phyloP scores from a whole-genome alignment of 495 filamentous ascomycete species.

The Penicillium manginii region DNA sequence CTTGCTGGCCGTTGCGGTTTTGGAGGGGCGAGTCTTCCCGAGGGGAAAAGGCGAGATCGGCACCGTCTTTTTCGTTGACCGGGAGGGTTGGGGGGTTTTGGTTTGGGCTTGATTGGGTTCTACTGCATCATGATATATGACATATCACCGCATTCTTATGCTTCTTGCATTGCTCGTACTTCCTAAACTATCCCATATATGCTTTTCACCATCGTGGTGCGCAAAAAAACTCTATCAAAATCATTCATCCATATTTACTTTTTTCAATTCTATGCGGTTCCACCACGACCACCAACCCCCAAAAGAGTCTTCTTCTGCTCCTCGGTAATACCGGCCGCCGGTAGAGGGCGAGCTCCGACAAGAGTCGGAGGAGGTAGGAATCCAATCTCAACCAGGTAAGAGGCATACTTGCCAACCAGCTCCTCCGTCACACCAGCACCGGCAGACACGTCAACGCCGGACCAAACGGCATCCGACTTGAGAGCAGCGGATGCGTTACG shows the following conservation, averaged over 20 bases:
- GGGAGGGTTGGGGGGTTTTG: neutral
- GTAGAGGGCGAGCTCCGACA: conserved; percentile 49
- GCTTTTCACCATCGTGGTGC: conserved; percentile 6
- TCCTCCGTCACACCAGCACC: conserved; percentile 69
- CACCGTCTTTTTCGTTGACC: conserved; percentile 4
- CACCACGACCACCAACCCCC: conserved; percentile 54
- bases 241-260: conserved; percentile 1
- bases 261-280: conserved; percentile 26
- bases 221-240: conserved; percentile 9
- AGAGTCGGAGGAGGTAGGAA: conserved; percentile 66
- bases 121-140: too few relatives aligned
- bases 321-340: conserved; percentile 48
- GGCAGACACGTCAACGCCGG: conserved; percentile 62
- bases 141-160: neutral
- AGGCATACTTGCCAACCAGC: conserved; percentile 71
- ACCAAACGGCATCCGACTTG: conserved; percentile 63
- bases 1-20: neutral
- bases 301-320: conserved; percentile 54
- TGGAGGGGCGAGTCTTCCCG: conserved; percentile 10
- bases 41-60: conserved; percentile 17
- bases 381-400: conserved; percentile 70
- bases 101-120: neutral
- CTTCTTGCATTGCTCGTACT: neutral
- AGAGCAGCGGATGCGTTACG: conserved; percentile 68
- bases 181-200: conserved; percentile 3